phyloP scores from a whole-genome alignment of 1,139 yeast species.

The Candida gigantensis region DNA sequence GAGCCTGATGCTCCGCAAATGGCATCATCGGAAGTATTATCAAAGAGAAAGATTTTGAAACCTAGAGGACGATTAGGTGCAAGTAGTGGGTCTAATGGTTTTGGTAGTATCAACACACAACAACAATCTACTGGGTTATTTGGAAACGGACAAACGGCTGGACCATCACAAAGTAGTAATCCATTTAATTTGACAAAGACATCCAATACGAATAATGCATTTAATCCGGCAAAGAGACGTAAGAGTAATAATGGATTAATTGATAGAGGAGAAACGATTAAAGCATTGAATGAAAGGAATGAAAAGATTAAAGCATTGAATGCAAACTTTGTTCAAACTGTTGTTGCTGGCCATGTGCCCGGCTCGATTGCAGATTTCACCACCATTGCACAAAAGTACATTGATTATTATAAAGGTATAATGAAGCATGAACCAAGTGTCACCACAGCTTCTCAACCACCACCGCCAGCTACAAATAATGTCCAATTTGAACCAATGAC shows the following conservation, averaged over 20 bases:
- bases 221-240: too few species aligned
- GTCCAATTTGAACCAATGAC: constrained; percentile 9
- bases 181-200: constrained; percentile 4
- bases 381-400: constrained; percentile 59
- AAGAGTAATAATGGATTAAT: too few species aligned
- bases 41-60: constrained; percentile 65
- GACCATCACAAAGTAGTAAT: constrained; percentile 6
- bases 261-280: too few species aligned
- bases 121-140: constrained; percentile 1
- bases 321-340: constrained; percentile 55
- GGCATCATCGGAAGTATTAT: constrained; percentile 66
- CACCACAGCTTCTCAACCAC: constrained; percentile 2
- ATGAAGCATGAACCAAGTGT: constrained; percentile 16
- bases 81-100: constrained; percentile 13
- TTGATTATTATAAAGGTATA: constrained; percentile 51
- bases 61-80: constrained; percentile 42
- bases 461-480: constrained; percentile 5
- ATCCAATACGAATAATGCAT: too few species aligned
- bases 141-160: constrained; percentile 1
- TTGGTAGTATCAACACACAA: constrained; percentile 5
- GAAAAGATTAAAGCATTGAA: constrained; percentile 67
- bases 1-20: constrained; percentile 22
- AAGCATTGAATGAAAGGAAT: constrained; percentile 15
- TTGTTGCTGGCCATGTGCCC: constrained; percentile 42
- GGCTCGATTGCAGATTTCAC: constrained; percentile 62